Conservation (phyloP, 371 early-diverging fungal species). For the Lichtheimia ornata region DNA sequence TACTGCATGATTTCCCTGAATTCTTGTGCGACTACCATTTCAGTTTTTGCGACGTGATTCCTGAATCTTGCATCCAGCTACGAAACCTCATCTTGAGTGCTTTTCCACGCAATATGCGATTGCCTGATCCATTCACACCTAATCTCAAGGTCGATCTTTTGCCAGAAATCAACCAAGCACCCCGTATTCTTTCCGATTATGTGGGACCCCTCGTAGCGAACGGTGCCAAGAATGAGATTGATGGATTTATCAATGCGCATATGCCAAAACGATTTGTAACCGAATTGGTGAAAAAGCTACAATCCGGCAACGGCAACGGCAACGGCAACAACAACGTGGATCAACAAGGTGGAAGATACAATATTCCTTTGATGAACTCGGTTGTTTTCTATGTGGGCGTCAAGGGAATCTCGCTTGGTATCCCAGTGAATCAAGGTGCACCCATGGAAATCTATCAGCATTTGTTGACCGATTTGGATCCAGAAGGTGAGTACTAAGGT, state of each 20-base stretch:
- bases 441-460: conserved; percentile 84
- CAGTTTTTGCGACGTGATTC: conserved; percentile 91
- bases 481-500: conserved; percentile 73
- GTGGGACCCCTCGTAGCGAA: conserved; percentile 55
- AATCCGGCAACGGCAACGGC: not conserved
- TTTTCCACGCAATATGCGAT: conserved; percentile 93
- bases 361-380: conserved; percentile 81
- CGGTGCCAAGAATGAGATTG: conserved; percentile 73
- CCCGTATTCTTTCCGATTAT: conserved; percentile 86
- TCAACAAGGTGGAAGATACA: conserved; percentile 47
- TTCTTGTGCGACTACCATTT: conserved; percentile 94
- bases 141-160: conserved; percentile 91
- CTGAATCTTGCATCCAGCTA: conserved; percentile 91
- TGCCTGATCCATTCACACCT: conserved; percentile 96
- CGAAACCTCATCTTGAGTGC: conserved; percentile 94
- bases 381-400: conserved; percentile 89
- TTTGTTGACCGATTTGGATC: conserved; percentile 74
- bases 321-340: not conserved
- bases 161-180: conserved; percentile 83
- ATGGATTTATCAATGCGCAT: conserved; percentile 69
- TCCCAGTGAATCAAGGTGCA: conserved; percentile 69
- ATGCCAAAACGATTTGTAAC: conserved; percentile 63
- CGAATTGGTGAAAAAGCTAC: conserved; percentile 54
- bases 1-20: conserved; percentile 98
- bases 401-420: conserved; percentile 65